Evolutionary conservation across 176 grass and related monocot species (phyloP), one percentile per base, ranked within the genome.

Genomic region (Zizania latifolia): DNA sequence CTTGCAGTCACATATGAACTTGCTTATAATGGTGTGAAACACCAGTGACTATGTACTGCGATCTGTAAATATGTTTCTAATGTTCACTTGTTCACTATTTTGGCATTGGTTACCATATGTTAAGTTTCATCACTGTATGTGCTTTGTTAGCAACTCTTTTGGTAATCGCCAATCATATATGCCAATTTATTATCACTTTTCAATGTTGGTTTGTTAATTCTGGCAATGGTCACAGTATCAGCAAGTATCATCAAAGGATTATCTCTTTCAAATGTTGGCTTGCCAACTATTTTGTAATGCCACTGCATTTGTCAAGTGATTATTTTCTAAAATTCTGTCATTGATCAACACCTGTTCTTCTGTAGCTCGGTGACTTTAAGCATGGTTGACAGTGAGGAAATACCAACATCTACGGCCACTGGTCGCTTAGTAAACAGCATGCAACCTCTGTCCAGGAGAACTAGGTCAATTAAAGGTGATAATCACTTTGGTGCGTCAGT

Each of bases 371-470:
- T 84, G 56, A 82, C 80, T 74, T 79, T 92, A 73, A 88, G 60
- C 84, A 88, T 81, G 79, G 51, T 75, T 65, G 88, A 92, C 51
- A 88, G 55, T 74, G 91, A 92, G 76, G 89, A 90, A 43, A 38
- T 86, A 81, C 78, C 79, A 69, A 84, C 76, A 71, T 80, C 78
- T 79, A 73, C 76, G 68, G 77, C 77, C 16, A 45, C 76, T 67
- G 88, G 84, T 19, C 63, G 68, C 54, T 83, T 89, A 79, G 51
- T 83, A 83, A 90, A 78, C 78, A 79, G 68, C 65, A 74, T 77
- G 62, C 93, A 90, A 23, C 87, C 88, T 83, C 56, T 88, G 63
- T 92, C 94, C 41, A 89, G 91, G 86, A 98, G 81, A 83, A 87
- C 84, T 68, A 86, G 79, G 65, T 86, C 81, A 82, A 78, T 94